Evolutionary conservation across 2,329 filamentous ascomycete genomes (phyloP).

Genomic region (Mollisia scopiformis): DNA sequence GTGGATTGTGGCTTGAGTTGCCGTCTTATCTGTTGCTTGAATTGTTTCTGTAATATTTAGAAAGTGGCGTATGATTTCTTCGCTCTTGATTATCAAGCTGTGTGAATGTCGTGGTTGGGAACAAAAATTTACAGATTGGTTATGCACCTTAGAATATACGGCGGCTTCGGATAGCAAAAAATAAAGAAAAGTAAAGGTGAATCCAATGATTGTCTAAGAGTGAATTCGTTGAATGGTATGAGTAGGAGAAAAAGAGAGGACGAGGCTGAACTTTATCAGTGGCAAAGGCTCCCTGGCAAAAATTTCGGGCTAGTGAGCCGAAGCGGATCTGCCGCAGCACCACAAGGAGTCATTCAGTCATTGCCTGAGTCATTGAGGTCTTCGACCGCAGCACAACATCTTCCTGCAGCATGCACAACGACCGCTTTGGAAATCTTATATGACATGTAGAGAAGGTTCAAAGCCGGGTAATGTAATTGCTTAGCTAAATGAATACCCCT

Average conservation of each 20-base stretch:
- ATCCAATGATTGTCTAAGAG: neutral
- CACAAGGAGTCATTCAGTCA: conserved; percentile 7
- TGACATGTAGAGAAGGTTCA: too few species aligned
- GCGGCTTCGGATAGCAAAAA: conserved; percentile 33
- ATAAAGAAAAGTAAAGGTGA: conserved; percentile 19
- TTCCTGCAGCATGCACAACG: neutral
- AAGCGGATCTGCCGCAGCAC: neutral
- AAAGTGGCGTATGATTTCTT: conserved; percentile 14
- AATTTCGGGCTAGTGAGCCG: neutral
- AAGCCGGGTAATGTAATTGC: too few species aligned
- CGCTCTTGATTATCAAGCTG: neutral
- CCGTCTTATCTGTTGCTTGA: conserved; percentile 1
- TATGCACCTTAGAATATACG: conserved; percentile 35
- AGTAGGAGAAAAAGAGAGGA: conserved; percentile 3
- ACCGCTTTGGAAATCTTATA: too few species aligned
- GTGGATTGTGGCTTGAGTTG: neutral
- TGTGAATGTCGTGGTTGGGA: neutral
- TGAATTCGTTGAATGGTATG: neutral
- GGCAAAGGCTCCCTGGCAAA: conserved; percentile 1
- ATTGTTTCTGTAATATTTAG: neutral
- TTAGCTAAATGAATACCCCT: too few species aligned
- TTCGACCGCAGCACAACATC: neutral
- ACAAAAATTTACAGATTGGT: neutral
- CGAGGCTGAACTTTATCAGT: conserved; percentile 26
- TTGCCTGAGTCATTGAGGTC: neutral